phyloP scores from a whole-genome alignment of 1,284 basidiomycete species.

The Golubevia pallescens region DNA sequence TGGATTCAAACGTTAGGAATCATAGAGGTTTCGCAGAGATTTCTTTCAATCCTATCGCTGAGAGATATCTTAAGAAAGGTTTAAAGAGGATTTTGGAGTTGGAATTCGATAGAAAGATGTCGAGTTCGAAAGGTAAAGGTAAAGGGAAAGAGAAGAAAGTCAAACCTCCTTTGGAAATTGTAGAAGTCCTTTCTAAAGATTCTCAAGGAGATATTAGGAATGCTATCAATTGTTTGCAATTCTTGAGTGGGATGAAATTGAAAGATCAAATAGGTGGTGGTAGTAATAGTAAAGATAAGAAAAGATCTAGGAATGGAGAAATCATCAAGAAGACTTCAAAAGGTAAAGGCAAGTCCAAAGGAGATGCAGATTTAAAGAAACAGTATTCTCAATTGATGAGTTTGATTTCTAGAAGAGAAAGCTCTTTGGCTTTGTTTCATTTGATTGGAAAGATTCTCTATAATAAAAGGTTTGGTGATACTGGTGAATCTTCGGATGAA shows the following conservation, averaged over 20 bases:
- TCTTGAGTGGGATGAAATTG: constrained; percentile 11
- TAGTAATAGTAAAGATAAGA: too few species aligned
- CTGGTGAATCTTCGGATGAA: neutral
- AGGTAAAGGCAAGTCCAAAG: too few species aligned
- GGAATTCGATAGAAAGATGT: neutral
- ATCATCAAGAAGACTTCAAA: too few species aligned
- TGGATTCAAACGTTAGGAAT: constrained; percentile 27
- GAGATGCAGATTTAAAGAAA: too few species aligned
- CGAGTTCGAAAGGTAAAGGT: constrained; percentile 4
- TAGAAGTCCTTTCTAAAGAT: constrained; percentile 24
- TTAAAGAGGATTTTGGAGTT: constrained; percentile 15
- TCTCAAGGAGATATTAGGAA: constrained; percentile 45
- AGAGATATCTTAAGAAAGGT: constrained; percentile 35
- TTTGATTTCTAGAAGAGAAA: constrained; percentile 20
- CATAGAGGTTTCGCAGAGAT: constrained; percentile 38
- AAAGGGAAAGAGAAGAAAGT: neutral
- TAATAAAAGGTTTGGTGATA: constrained; percentile 40
- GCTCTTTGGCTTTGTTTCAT: constrained; percentile 50
- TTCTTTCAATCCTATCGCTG: constrained; percentile 44
- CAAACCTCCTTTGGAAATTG: constrained; percentile 4
- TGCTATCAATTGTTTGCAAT: constrained; percentile 38
- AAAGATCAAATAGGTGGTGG: too few species aligned
- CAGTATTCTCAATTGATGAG: too few species aligned
- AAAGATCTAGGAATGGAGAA: too few species aligned
- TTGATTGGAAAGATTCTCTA: constrained; percentile 54